Percentiles rank a stretch among this genome's conserved stretches.
phyloP scores from a whole-genome alignment of 2,329 filamentous ascomycete species.

The Aspergillus eucalypticola region DNA sequence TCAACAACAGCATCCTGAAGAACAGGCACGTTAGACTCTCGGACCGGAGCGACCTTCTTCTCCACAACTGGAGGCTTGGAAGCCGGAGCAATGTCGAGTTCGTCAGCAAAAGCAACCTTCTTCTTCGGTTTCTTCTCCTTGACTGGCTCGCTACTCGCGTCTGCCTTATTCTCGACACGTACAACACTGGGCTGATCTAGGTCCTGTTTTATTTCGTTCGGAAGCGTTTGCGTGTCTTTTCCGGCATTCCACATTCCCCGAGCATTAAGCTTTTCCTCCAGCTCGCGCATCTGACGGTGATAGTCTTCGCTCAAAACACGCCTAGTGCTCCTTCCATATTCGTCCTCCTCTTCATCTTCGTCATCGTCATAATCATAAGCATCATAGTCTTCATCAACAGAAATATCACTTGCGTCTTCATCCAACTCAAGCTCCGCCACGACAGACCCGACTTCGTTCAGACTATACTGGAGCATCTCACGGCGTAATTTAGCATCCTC shows the following conservation, averaged over 20 bases:
- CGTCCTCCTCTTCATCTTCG: slow-evolving; percentile 69
- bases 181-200: slow-evolving; percentile 29
- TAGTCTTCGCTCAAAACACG: slow-evolving; percentile 72
- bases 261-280: slow-evolving; percentile 72
- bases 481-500: slow-evolving; percentile 79
- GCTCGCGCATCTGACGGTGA: slow-evolving; percentile 76
- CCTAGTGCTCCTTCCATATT: slow-evolving; percentile 71
- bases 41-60: slow-evolving; percentile 30
- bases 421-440: slow-evolving; percentile 90
- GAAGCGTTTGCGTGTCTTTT: slow-evolving; percentile 45
- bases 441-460: slow-evolving; percentile 85
- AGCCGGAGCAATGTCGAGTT: slow-evolving; percentile 67
- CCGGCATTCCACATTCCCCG: slow-evolving; percentile 60
- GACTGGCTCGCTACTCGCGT: slow-evolving; percentile 10
- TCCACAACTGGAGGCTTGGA: slow-evolving; percentile 32
- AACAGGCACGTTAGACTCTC: slow-evolving; percentile 32
- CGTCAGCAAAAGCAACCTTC: slow-evolving; percentile 76
- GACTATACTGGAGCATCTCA: slow-evolving; percentile 87
- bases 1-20: slow-evolving; percentile 50
- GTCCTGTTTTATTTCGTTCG: slow-evolving; percentile 34
- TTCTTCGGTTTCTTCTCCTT: slow-evolving; percentile 52
- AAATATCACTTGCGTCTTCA: slow-evolving; percentile 56
- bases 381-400: slow-evolving; percentile 56
- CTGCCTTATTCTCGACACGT: slow-evolving; percentile 27
- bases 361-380: slow-evolving; percentile 53